Evolutionary conservation across 2,329 filamentous ascomycete species (phyloP).

Genomic region (Exophiala dermatitidis): DNA sequence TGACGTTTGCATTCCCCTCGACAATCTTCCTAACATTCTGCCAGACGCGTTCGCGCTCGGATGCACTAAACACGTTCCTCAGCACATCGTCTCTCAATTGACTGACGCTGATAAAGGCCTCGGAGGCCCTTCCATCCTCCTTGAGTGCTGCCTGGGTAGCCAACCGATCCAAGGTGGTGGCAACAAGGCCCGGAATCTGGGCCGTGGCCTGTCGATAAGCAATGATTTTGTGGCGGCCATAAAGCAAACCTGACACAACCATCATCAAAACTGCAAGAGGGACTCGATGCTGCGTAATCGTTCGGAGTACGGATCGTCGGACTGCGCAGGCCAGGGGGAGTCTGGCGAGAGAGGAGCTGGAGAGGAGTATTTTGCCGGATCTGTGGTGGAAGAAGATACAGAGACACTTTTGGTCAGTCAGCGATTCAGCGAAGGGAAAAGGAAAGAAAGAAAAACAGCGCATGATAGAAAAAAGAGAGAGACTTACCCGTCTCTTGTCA

Average conservation of each 20-base stretch:
- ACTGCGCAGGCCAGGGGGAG: slow-evolving; percentile 67
- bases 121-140: slow-evolving; percentile 56
- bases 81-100: slow-evolving; percentile 89
- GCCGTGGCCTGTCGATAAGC: slow-evolving; percentile 59
- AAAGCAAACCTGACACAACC: slow-evolving; percentile 48
- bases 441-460: slow-evolving; percentile 21
- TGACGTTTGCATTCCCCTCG: slow-evolving; percentile 87
- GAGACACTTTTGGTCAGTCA: slow-evolving; percentile 25
- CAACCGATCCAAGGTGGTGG: slow-evolving; percentile 74
- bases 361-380: slow-evolving; percentile 60
- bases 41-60: slow-evolving; percentile 76
- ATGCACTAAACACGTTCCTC: slow-evolving; percentile 68
- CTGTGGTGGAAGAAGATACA: slow-evolving; percentile 17
- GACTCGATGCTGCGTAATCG: slow-evolving; percentile 46
- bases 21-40: slow-evolving; percentile 73
- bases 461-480: too few relatives aligned
- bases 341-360: slow-evolving; percentile 82
- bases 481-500: slow-evolving; percentile 53
- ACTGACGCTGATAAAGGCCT: slow-evolving; percentile 76
- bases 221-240: slow-evolving; percentile 58
- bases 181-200: slow-evolving; percentile 74
- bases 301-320: slow-evolving; percentile 42
- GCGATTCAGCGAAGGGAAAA: slow-evolving; percentile 25
- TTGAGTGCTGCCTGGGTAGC: slow-evolving; percentile 78
- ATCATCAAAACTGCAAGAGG: slow-evolving; percentile 43